Percentiles rank a stretch among this genome's conserved stretches.
Evolutionary conservation across 495 filamentous ascomycete species (phyloP).

Genomic region (Penicillium alfredii): DNA sequence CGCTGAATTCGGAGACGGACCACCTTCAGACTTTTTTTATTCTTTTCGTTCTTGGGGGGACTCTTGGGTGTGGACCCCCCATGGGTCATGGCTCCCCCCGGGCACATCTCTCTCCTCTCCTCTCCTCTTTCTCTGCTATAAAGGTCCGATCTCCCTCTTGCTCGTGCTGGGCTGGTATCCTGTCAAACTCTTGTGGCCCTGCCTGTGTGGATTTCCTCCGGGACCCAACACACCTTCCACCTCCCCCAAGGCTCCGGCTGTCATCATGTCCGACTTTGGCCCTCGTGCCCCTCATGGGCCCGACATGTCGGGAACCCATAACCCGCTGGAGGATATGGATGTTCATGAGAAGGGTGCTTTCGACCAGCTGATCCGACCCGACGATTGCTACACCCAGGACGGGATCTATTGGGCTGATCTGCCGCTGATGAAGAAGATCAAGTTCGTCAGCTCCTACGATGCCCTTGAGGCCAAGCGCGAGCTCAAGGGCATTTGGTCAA

Average conservation of each 20-base stretch:
- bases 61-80: constrained; percentile 12
- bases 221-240: too few species aligned
- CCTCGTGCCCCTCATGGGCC: constrained; percentile 50
- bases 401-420: constrained; percentile 90
- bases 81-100: constrained; percentile 26
- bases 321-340: constrained; percentile 50
- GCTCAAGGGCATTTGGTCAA: constrained; percentile 57
- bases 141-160: constrained; percentile 16
- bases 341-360: constrained; percentile 66
- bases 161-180: constrained; percentile 20
- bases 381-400: constrained; percentile 73
- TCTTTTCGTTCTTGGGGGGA: background rate
- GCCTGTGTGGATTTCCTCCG: constrained; percentile 1
- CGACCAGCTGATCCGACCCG: constrained; percentile 65
- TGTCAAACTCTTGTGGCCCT: background rate
- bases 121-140: constrained; percentile 11
- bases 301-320: constrained; percentile 47
- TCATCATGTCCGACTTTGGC: constrained; percentile 49
- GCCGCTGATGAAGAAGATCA: constrained; percentile 53
- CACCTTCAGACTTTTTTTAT: constrained; percentile 8
- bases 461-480: constrained; percentile 59
- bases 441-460: constrained; percentile 67
- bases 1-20: background rate
- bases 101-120: constrained; percentile 17
- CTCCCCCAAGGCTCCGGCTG: constrained; percentile 12